Evolutionary conservation across 768 basidiomycete genomes (phyloP).

Genomic region (Artomyces pyxidatus): DNA sequence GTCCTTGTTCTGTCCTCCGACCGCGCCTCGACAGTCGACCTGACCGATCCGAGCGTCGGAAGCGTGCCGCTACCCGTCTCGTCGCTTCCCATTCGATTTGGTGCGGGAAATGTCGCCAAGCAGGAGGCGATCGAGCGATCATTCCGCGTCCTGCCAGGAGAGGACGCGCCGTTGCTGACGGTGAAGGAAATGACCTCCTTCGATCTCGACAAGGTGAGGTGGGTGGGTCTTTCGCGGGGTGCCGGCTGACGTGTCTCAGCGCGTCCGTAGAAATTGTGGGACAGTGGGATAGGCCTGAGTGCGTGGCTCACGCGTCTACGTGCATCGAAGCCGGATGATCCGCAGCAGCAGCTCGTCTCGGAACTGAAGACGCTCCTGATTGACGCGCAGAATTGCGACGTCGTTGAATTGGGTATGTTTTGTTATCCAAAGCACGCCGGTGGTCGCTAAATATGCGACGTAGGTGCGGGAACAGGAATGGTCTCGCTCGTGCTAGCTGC

Average conservation of each 20-base stretch:
- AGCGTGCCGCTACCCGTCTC: conserved; percentile 47
- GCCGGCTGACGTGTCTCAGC: neutral
- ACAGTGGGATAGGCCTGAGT: conserved; percentile 81
- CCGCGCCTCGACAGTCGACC: conserved; percentile 29
- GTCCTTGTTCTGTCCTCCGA: conserved; percentile 49
- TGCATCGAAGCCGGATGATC: conserved; percentile 13
- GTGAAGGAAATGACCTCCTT: conserved; percentile 81
- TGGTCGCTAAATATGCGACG: neutral
- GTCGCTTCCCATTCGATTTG: conserved; percentile 56
- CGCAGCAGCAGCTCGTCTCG: conserved; percentile 5
- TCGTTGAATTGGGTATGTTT: conserved; percentile 65
- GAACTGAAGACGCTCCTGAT: conserved; percentile 33
- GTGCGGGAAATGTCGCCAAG: conserved; percentile 29
- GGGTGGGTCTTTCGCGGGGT: neutral
- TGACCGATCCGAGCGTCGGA: conserved; percentile 37
- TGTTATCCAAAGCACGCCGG: too few species aligned
- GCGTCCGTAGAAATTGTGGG: conserved; percentile 82
- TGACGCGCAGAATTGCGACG: conserved; percentile 27
- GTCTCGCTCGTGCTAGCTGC: conserved; percentile 61
- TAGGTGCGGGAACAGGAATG: conserved; percentile 83
- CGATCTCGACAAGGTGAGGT: conserved; percentile 82
- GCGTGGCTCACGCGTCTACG: conserved; percentile 56
- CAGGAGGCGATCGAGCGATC: conserved; percentile 62
- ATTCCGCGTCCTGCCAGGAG: conserved; percentile 40
- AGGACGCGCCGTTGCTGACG: conserved; percentile 27